Conservation (phyloP, 345 rosid species). For the Aquilaria malaccensis region DNA sequence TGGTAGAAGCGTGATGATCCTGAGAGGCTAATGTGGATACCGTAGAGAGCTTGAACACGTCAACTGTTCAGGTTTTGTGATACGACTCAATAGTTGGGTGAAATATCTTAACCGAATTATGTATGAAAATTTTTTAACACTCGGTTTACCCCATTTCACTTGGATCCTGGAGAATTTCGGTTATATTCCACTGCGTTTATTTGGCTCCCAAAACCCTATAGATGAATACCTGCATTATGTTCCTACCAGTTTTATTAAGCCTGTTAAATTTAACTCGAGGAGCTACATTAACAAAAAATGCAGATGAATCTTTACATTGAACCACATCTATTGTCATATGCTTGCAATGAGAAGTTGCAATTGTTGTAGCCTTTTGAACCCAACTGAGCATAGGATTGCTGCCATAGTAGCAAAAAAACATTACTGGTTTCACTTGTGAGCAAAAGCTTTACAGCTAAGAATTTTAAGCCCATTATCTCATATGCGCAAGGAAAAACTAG, state of each 20-base stretch:
- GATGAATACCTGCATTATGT: conserved; percentile 73
- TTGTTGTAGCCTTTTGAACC: conserved; percentile 1
- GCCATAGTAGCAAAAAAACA: not conserved
- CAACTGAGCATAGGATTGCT: conserved; percentile 8
- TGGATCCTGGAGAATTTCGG: too few relatives aligned
- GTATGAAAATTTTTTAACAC: too few relatives aligned
- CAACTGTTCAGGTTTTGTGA: too few relatives aligned
- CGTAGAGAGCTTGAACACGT: too few relatives aligned
- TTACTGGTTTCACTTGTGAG: conserved; percentile 6
- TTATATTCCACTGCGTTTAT: too few relatives aligned
- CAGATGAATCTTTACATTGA: conserved; percentile 32
- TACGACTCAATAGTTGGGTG: too few relatives aligned
- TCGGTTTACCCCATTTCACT: too few relatives aligned
- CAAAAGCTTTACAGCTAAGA: conserved; percentile 17
- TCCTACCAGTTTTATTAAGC: conserved; percentile 76
- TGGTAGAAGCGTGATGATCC: too few relatives aligned
- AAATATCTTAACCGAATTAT: too few relatives aligned
- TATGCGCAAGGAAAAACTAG: not conserved
- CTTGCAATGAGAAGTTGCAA: conserved; percentile 15
- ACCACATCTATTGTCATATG: conserved; percentile 25
- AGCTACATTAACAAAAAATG: conserved; percentile 27
- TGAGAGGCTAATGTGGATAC: too few relatives aligned
- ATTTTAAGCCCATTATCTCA: not conserved
- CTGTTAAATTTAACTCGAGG: conserved; percentile 82
- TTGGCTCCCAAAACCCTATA: too few relatives aligned